These are phyloP conservation scores for Salmacisia buchloeana DNA, from an alignment of 1,284 basidiomycete genomes.

Conservation along the genomic window DNA sequence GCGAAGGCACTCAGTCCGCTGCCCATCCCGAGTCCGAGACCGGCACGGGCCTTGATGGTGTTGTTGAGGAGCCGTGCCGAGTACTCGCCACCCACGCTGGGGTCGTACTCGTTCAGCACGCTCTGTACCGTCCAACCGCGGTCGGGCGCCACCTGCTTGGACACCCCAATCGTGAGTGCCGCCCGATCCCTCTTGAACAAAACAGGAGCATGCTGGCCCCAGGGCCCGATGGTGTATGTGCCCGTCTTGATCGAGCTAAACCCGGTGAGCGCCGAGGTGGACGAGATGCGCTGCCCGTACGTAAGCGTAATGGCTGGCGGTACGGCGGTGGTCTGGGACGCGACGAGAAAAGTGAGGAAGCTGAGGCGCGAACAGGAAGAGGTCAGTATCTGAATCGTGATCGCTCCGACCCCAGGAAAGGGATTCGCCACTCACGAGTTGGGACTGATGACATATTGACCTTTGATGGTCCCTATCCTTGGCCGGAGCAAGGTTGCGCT, in stretches of 20 bases:
- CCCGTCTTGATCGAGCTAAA: constrained; percentile 52
- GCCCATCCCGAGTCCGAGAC: constrained; percentile 44
- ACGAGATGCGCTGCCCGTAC: constrained; percentile 52
- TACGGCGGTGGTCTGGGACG: constrained; percentile 29
- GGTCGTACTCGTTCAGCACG: constrained; percentile 26
- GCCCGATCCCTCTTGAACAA: constrained; percentile 25
- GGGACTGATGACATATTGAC: constrained; percentile 54
- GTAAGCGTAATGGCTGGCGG: constrained; percentile 53
- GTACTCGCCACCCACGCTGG: constrained; percentile 51
- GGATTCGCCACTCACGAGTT: constrained; percentile 49
- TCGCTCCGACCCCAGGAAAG: no score
- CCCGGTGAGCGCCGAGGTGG: constrained; percentile 33
- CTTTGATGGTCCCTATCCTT: constrained; percentile 51
- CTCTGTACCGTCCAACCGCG: constrained; percentile 40
- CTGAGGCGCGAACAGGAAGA: constrained; percentile 11
- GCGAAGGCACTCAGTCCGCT: constrained; percentile 44
- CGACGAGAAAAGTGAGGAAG: constrained; percentile 50
- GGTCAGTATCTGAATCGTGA: not conserved
- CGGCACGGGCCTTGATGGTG: constrained; percentile 52
- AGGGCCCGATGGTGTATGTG: constrained; percentile 52
- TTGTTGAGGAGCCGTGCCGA: constrained; percentile 52
- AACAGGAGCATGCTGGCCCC: constrained; percentile 45
- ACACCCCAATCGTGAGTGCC: constrained; percentile 35
- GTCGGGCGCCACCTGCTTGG: constrained; percentile 28
- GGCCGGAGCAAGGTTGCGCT: constrained; percentile 53